Evolutionary conservation across 352 stramenopile genomes (phyloP).

Genomic region (Detonula confervacea): DNA sequence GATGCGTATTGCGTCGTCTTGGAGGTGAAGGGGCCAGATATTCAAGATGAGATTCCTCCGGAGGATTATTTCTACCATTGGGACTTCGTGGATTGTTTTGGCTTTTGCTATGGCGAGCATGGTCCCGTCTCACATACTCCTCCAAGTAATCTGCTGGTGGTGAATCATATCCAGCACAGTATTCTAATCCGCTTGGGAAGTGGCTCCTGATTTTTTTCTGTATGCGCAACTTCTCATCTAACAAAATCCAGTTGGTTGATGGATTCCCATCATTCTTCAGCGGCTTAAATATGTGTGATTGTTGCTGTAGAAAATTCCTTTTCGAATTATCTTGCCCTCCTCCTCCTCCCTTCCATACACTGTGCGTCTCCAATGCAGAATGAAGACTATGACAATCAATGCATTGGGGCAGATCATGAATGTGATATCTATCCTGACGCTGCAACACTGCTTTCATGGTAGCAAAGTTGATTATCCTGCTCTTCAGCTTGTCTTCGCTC

Average conservation of each 20-base stretch:
- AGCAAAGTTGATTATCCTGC: conserved; percentile 54
- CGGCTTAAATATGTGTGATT: conserved; percentile 61
- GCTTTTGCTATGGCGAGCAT: conserved; percentile 39
- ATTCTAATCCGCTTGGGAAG: conserved; percentile 16
- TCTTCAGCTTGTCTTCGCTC: conserved; percentile 56
- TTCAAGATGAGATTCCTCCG: conserved; percentile 26
- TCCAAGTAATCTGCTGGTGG: conserved; percentile 49
- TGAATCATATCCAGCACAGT: conserved; percentile 13
- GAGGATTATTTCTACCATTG: conserved; percentile 8
- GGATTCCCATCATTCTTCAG: conserved; percentile 58
- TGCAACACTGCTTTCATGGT: conserved; percentile 64
- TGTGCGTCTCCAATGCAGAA: conserved; percentile 38
- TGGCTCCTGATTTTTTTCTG: conserved; percentile 37
- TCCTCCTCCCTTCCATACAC: conserved; percentile 49
- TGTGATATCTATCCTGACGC: conserved; percentile 51
- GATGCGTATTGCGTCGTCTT: conserved; percentile 4
- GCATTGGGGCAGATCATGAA: conserved; percentile 56
- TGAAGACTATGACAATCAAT: conserved; percentile 50
- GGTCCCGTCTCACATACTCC: conserved; percentile 59
- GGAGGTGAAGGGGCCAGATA: conserved; percentile 23
- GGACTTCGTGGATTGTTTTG: background rate
- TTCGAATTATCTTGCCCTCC: conserved; percentile 1
- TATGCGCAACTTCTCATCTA: conserved; percentile 56
- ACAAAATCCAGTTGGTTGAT: conserved; percentile 57
- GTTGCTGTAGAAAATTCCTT: conserved; percentile 32